Conservation (phyloP, 169 alveolate species). For the Cryptosporidium meleagridis region DNA sequence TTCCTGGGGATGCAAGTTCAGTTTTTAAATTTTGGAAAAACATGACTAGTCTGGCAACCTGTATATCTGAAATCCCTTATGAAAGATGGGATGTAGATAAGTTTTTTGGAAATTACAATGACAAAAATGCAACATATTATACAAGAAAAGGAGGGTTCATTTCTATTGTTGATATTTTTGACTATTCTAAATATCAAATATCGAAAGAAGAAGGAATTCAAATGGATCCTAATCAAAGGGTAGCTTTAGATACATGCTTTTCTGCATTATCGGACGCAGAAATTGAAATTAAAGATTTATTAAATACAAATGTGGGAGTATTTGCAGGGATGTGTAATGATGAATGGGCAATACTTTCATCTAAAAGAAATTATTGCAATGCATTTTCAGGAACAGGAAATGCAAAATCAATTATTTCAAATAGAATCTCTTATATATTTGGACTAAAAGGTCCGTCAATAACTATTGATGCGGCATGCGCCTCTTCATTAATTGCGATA, state of each 20-base stretch:
- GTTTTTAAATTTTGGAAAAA: conserved; percentile 73
- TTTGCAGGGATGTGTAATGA: conserved; percentile 73
- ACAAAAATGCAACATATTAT: conserved; percentile 32
- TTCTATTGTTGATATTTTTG: conserved; percentile 48
- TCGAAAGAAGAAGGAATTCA: conserved; percentile 66
- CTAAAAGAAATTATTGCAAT: conserved; percentile 50
- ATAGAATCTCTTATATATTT: conserved; percentile 48
- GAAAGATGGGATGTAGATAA: conserved; percentile 76
- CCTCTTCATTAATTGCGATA: conserved; percentile 68
- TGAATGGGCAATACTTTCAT: conserved; percentile 45
- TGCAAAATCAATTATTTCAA: conserved; percentile 69
- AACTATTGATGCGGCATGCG: conserved; percentile 70
- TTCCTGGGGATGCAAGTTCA: conserved; percentile 75
- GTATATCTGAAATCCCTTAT: conserved; percentile 78
- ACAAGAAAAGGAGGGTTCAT: conserved; percentile 69
- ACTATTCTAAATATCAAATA: conserved; percentile 54
- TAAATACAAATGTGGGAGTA: conserved; percentile 42
- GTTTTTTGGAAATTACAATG: conserved; percentile 18
- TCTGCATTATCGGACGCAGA: conserved; percentile 66
- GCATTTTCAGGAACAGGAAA: conserved; percentile 68
- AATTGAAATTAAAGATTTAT: conserved; percentile 11
- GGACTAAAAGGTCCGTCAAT: conserved; percentile 61
- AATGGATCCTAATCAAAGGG: conserved; percentile 70
- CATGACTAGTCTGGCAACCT: conserved; percentile 60
- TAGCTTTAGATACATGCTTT: conserved; percentile 49